These are phyloP conservation scores for Phycomyces nitens DNA, from an alignment of 192 early-diverging fungal genomes.

Conservation along the genomic window DNA sequence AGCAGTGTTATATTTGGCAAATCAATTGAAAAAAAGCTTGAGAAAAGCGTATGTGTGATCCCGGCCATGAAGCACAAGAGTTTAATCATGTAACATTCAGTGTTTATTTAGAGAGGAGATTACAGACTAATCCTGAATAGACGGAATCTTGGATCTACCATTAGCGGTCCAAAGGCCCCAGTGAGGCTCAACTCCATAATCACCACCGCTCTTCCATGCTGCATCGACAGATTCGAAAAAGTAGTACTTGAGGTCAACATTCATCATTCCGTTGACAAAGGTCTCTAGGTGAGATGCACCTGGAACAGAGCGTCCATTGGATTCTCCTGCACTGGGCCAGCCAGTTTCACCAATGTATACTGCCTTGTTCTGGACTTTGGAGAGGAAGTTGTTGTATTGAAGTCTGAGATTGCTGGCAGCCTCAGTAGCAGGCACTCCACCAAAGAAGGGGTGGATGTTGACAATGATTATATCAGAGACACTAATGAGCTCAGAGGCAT, in stretches of 20 bases:
- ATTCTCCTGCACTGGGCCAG: constrained; percentile 54
- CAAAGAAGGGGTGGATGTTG: constrained; percentile 60
- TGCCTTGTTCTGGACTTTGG: constrained; percentile 39
- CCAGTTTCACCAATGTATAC: constrained; percentile 59
- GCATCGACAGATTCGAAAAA: constrained; percentile 59
- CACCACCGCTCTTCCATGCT: constrained; percentile 49
- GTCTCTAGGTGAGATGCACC: constrained; percentile 39
- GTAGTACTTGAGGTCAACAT: constrained; percentile 46
- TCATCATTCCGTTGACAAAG: constrained; percentile 44
- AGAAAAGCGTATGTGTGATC: no score
- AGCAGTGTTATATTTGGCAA: no score
- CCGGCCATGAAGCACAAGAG: no score
- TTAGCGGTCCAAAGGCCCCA: constrained; percentile 19
- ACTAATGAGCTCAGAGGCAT: constrained; percentile 32
- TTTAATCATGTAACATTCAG: no score
- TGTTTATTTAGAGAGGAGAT: no score
- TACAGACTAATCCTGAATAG: background rate
- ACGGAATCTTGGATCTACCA: constrained; percentile 17
- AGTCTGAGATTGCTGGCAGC: constrained; percentile 41
- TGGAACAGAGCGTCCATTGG: constrained; percentile 41
- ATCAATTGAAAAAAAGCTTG: no score
- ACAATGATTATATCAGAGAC: constrained; percentile 55
- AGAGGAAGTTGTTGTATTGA: constrained; percentile 48
- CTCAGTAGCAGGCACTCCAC: constrained; percentile 40
- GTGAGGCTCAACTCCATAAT: constrained; percentile 30